phyloP scores from a whole-genome alignment of 2,329 filamentous ascomycete genomes.

The Fusarium longipes region DNA sequence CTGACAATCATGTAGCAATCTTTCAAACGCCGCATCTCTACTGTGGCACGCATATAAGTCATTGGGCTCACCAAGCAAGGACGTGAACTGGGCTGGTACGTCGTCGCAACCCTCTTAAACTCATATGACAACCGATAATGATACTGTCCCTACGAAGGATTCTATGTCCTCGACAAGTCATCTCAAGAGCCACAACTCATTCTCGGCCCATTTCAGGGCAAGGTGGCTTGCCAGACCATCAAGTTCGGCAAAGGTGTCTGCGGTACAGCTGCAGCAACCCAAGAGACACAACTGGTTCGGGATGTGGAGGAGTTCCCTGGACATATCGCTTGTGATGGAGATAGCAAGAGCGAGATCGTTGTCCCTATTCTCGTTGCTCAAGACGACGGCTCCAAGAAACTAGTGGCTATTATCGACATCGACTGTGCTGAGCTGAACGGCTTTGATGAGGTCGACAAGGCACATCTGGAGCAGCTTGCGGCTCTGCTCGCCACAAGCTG shows the following conservation, averaged over 20 bases:
- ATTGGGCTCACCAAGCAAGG: slow-evolving; percentile 70
- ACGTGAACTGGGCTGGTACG: slow-evolving; percentile 81
- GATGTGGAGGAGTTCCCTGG: slow-evolving; percentile 81
- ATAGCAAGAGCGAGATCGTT: slow-evolving; percentile 82
- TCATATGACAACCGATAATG: slow-evolving; percentile 12
- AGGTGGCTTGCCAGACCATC: slow-evolving; percentile 83
- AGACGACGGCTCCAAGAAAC: slow-evolving; percentile 52
- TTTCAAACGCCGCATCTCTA: slow-evolving; percentile 79
- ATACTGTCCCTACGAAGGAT: slow-evolving; percentile 61
- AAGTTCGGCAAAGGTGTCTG: slow-evolving; percentile 79
- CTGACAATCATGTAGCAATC: slow-evolving; percentile 67
- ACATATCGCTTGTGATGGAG: slow-evolving; percentile 84
- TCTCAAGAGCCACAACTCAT: slow-evolving; percentile 67
- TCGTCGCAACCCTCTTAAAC: slow-evolving; percentile 16
- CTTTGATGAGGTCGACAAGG: slow-evolving; percentile 75
- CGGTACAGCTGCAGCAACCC: slow-evolving; percentile 72
- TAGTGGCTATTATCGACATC: slow-evolving; percentile 82
- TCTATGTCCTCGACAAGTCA: slow-evolving; percentile 74
- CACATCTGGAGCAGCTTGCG: slow-evolving; percentile 74
- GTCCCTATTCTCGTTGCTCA: slow-evolving; percentile 71
- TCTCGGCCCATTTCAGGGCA: slow-evolving; percentile 83
- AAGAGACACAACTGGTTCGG: slow-evolving; percentile 71
- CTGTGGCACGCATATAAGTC: slow-evolving; percentile 85
- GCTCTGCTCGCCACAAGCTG: slow-evolving; percentile 68
- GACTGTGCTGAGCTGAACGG: slow-evolving; percentile 76